Evolutionary conservation across 2,329 filamentous ascomycete genomes (phyloP), one percentile per base, ranked within the genome.

Genomic region (Macroventuria anomochaeta): DNA sequence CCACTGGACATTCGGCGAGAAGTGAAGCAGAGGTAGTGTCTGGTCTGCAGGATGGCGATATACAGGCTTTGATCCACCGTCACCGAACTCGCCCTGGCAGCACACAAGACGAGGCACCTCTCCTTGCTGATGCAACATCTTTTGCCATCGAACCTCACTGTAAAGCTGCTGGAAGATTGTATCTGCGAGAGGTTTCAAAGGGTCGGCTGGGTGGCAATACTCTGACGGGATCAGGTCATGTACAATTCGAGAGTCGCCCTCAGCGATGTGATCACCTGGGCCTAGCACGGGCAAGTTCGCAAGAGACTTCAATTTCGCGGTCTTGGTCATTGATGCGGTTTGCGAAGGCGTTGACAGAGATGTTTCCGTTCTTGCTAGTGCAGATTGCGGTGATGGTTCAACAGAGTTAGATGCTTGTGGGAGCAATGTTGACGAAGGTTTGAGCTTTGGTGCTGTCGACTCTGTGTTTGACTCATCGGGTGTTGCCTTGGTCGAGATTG

Each of bases 1-100:
- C 29, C 80, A 76, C 15, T 86, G 76, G 0, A 97, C 89, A 0
- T 85, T 86, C 0, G 86, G 80, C 0, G 91, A 89, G 75, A 96
- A 97, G 2, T 86, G 81, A 0, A 88, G 77, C 12, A 97, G 75
- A 0, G 90, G 87, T 0, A 93, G 88, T 1, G 90, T 90, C 71
- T 96, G 90, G 69, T 99, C 95, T 3, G 91, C 85, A 37, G 95
- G 95, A 74, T 97, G 95, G 12, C 95, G 89, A 74, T 99, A 99
- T n/a, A 97, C 83, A 18, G 95, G 95, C 72, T 90, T 87, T 60
- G 81, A 87, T 15, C 90, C 90, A 65, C 93, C 87, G 0, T 79
- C 70, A 32, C 80, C 81, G 25, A 92, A 79, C 13, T 83, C 79
- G 3, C 93, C 95, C 72, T 97, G 93, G 17, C 96, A 92, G 41